Conservation (phyloP, 176 grass and related monocot genomes). For the Typha latifolia region DNA sequence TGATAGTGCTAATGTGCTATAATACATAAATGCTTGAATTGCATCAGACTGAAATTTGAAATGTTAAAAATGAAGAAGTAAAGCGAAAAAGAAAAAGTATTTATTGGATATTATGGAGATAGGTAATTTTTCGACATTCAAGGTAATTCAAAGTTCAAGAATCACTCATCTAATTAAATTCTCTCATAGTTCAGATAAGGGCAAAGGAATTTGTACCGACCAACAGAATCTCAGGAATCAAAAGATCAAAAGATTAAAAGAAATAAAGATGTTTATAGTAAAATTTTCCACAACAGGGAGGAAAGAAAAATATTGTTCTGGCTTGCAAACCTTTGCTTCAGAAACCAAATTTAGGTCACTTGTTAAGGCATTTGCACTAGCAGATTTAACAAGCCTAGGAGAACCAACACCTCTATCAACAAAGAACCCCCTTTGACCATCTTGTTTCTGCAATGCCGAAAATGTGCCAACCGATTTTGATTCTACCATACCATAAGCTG, state of each 20-base stretch:
- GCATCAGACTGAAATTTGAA: not conserved
- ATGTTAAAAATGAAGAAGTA: not conserved
- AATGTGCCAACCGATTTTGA: constrained; percentile 93
- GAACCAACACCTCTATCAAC: constrained; percentile 98
- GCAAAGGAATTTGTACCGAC: too few species aligned
- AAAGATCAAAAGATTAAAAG: constrained; percentile 17
- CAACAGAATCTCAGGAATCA: not conserved
- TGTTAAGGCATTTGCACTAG: constrained; percentile 41
- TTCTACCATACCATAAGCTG: constrained; percentile 35
- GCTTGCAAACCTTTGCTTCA: constrained; percentile 52
- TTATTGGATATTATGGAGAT: not conserved
- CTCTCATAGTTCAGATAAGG: too few species aligned
- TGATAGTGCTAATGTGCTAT: not conserved
- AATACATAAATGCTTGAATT: not conserved
- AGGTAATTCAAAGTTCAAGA: too few species aligned
- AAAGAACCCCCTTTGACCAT: constrained; percentile 59
- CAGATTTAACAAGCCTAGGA: constrained; percentile 56
- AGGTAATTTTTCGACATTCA: too few species aligned
- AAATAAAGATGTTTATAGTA: not conserved
- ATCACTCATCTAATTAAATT: too few species aligned
- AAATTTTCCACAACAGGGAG: too few species aligned
- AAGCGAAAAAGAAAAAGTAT: not conserved
- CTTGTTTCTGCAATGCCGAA: constrained; percentile 52
- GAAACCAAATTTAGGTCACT: constrained; percentile 48
- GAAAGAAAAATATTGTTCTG: too few species aligned